phyloP scores from a whole-genome alignment of 108 stramenopile species.

The Cyclotella cryptica region DNA sequence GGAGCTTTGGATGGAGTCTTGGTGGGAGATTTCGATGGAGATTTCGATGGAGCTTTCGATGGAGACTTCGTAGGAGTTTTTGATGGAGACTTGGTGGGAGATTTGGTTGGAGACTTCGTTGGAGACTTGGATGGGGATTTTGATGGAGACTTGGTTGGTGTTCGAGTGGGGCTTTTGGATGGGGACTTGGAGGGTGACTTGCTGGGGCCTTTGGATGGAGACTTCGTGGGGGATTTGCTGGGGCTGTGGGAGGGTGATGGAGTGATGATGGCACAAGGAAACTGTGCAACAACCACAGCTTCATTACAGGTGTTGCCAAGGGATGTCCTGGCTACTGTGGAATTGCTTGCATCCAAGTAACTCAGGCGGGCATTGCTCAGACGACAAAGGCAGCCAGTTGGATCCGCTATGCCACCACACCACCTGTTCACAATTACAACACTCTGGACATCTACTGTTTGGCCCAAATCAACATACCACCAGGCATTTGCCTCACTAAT shows the following conservation, averaged over 20 bases:
- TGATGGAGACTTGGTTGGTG: too few species aligned
- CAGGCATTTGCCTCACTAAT: background rate
- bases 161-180: too few species aligned
- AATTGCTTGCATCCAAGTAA: background rate
- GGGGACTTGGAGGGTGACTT: too few species aligned
- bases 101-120: background rate
- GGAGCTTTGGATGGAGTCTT: background rate
- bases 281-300: too few species aligned
- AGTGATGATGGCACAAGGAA: background rate
- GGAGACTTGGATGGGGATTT: background rate
- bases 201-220: background rate
- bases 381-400: background rate
- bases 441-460: background rate
- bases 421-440: background rate
- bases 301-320: conserved; percentile 1
- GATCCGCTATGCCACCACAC: background rate
- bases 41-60: background rate
- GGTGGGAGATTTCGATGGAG: background rate
- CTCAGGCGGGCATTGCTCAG: background rate
- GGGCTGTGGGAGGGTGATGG: background rate
- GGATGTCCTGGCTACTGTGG: background rate
- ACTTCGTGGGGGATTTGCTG: background rate
- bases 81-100: background rate
- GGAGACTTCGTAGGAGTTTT: background rate
- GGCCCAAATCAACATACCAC: conserved; percentile 1